Conservation (phyloP, 306 rosid genomes). For the Rosa lucieae region DNA sequence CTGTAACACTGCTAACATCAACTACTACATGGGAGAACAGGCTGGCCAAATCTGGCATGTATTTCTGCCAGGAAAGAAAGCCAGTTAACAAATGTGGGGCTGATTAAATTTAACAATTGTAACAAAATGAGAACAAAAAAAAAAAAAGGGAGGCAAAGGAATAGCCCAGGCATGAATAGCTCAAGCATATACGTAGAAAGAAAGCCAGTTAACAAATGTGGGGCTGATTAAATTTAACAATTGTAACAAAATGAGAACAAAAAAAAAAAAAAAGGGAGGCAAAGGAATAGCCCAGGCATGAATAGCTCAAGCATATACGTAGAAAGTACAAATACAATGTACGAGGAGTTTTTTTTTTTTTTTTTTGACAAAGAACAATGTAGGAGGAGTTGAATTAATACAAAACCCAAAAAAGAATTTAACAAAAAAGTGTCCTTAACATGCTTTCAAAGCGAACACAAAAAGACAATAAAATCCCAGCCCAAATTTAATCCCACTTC, state of each 20-base stretch:
- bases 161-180: no score
- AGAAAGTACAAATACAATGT: no score
- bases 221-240: background rate
- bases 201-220: conserved; percentile 7
- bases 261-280: background rate
- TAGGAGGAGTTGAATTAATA: no score
- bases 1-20: conserved; percentile 91
- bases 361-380: no score
- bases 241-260: background rate
- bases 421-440: background rate
- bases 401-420: no score
- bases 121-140: background rate
- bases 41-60: conserved; percentile 89
- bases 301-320: background rate
- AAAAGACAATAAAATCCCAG: background rate
- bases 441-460: background rate
- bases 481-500: background rate
- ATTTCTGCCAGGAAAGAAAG: conserved; percentile 58
- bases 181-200: background rate
- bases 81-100: conserved; percentile 11
- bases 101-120: background rate
- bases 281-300: no score
- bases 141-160: background rate
- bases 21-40: conserved; percentile 93
- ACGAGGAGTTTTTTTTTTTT: no score